These are phyloP conservation scores for Coemansia pectinata DNA, from an alignment of 192 early-diverging fungal species.

Conservation along the genomic window DNA sequence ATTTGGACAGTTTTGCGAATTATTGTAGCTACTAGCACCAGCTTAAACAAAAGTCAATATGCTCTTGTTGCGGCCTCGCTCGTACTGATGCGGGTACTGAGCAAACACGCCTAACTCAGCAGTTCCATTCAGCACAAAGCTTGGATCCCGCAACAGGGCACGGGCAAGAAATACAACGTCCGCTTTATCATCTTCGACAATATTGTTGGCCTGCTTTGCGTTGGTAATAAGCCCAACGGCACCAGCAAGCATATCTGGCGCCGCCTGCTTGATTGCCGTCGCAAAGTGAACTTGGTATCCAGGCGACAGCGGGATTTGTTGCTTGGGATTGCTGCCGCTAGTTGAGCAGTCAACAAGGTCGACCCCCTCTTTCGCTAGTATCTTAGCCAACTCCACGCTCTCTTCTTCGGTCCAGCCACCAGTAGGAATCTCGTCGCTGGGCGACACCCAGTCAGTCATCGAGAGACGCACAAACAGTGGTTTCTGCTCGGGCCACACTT, in stretches of 20 bases:
- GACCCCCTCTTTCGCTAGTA: conserved; percentile 66
- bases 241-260: conserved; percentile 58
- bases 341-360: conserved; percentile 87
- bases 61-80: conserved; percentile 42
- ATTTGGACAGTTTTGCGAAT: no score
- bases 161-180: conserved; percentile 77
- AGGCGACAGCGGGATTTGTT: conserved; percentile 52
- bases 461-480: conserved; percentile 86
- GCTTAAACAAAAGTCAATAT: conserved; percentile 27
- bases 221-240: conserved; percentile 75
- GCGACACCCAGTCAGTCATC: conserved; percentile 67
- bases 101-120: conserved; percentile 64
- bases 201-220: conserved; percentile 65
- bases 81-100: conserved; percentile 68
- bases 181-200: conserved; percentile 64
- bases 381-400: conserved; percentile 60
- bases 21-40: not conserved
- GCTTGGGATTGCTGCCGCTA: conserved; percentile 66
- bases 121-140: conserved; percentile 67
- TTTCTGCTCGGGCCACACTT: conserved; percentile 74
- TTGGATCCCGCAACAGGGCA: conserved; percentile 69
- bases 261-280: conserved; percentile 59
- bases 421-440: conserved; percentile 1
- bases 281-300: conserved; percentile 76
- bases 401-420: conserved; percentile 78